Conservation (phyloP, 768 basidiomycete species). For the Podaxis pistillaris region DNA sequence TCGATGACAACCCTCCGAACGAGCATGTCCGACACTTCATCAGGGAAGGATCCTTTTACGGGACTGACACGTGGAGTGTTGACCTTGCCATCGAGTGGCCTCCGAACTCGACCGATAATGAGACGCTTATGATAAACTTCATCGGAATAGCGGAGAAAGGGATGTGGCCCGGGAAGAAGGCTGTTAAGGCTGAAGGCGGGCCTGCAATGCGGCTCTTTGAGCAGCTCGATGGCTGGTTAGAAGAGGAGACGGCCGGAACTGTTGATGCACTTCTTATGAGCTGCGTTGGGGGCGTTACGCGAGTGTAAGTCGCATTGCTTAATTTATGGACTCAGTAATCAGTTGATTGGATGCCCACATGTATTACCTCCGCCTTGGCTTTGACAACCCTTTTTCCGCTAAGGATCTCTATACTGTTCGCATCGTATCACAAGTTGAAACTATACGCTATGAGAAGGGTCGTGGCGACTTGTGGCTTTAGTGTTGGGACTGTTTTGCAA, state of each 20-base stretch:
- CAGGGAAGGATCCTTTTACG: conserved; percentile 89
- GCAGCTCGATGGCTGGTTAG: conserved; percentile 73
- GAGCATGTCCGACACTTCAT: conserved; percentile 82
- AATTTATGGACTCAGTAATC: conserved; percentile 4
- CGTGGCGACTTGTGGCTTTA: not conserved
- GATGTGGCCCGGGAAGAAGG: conserved; percentile 79
- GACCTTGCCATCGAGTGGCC: conserved; percentile 67
- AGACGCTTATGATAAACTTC: conserved; percentile 61
- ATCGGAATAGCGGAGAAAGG: conserved; percentile 80
- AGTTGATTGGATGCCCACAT: not conserved
- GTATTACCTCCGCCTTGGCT: not conserved
- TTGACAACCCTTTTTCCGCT: not conserved
- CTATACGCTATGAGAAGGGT: not conserved
- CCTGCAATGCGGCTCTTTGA: conserved; percentile 74
- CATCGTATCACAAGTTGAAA: conserved; percentile 1
- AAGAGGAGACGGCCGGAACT: conserved; percentile 55
- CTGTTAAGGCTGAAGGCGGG: conserved; percentile 46
- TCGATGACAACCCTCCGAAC: conserved; percentile 76
- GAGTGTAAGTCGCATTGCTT: conserved; percentile 27
- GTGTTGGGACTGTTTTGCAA: not conserved
- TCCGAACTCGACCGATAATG: conserved; percentile 22
- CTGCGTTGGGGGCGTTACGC: conserved; percentile 61
- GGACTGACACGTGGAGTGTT: conserved; percentile 67
- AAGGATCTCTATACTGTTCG: not conserved
- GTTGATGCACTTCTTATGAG: conserved; percentile 71